Base-by-base conservation (phyloP, 192 early-diverging fungal genomes). In the Linderina pennispora region DNA sequence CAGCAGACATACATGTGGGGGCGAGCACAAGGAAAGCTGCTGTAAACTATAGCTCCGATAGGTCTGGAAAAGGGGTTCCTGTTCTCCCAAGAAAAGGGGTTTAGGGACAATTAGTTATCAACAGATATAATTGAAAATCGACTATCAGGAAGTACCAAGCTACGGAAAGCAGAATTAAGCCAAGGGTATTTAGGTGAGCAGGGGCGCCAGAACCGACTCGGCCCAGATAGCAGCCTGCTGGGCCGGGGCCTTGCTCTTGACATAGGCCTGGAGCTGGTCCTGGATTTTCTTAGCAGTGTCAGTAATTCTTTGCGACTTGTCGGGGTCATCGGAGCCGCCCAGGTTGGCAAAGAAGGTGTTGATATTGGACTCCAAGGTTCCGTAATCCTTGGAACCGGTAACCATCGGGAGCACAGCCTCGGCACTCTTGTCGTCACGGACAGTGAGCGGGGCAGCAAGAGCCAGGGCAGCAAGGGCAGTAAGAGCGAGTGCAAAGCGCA, bases 231-330 rank as follows among this genome's bases (percentile, higher is more conserved):
- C 65, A 9, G 65, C 61, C 23, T 49, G 41, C 1, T 25, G n/a
- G 4, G 58, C 56, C 1, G 58, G 58, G 13, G 56, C 65, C 18
- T 49, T 45, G 53, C 40, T 46, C 14, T 24, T 41, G 32, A 47
- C 39, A 32, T 61, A 61, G 32, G 65, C 58, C 4, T 55, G 26
- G 21, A 68, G 60, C 36, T 61, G 65, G 17, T 61, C 65, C 5
- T 44, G 41, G 10, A 69, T 58, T 15, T 62, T 58, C 17, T 68
- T 61, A 8, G 23, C 43, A 10, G 57, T 35, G 13, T 40, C 26
- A 4, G 40, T 15, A 2, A 68, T 17, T n/a, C n/a, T n/a, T n/a
- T n/a, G n/a, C n/a, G n/a, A n/a, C 1, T 68, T 45, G 0, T 33
- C 41, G 13, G 48, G 1, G 16, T 39, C 31, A 2, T 49, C 65